A percentile compares a stretch with the other conserved stretches of the same genome.
These are phyloP conservation scores for Botryosphaeria dothidea DNA, from an alignment of 2,329 filamentous ascomycete species.

Conservation along the genomic window DNA sequence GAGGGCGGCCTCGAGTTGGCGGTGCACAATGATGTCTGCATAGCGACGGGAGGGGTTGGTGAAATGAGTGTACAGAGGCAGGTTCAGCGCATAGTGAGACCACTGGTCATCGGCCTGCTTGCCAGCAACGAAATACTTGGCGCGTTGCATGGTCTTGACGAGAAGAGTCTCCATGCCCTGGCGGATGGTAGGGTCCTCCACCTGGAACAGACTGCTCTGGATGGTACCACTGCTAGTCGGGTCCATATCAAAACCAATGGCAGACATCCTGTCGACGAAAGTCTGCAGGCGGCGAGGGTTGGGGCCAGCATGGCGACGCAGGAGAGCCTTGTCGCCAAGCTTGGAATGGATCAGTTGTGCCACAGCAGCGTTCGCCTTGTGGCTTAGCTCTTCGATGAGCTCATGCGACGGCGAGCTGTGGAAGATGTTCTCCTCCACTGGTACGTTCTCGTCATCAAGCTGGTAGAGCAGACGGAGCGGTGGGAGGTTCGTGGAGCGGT, in stretches of 20 bases:
- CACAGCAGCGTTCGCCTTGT: conserved; percentile 88
- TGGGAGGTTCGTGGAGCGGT: conserved; percentile 76
- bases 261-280: conserved; percentile 90
- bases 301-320: conserved; percentile 82
- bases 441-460: conserved; percentile 96
- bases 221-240: conserved; percentile 84
- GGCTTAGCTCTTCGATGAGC: conserved; percentile 90
- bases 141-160: conserved; percentile 92
- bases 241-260: conserved; percentile 87
- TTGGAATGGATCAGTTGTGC: conserved; percentile 78
- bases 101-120: conserved; percentile 76
- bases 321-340: conserved; percentile 87
- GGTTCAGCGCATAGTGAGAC: conserved; percentile 88
- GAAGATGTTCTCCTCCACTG: conserved; percentile 94
- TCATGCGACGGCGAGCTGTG: conserved; percentile 87
- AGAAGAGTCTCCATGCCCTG: conserved; percentile 98
- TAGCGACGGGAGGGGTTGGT: conserved; percentile 94
- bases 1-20: conserved; percentile 84
- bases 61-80: conserved; percentile 95
- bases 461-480: conserved; percentile 88
- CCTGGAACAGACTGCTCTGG: conserved; percentile 92
- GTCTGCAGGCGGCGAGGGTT: conserved; percentile 86
- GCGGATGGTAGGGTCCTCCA: conserved; percentile 83
- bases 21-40: conserved; percentile 91
- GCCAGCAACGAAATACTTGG: conserved; percentile 88